phyloP scores from a whole-genome alignment of 768 basidiomycete species.

The Strobilomyces dryophilus region DNA sequence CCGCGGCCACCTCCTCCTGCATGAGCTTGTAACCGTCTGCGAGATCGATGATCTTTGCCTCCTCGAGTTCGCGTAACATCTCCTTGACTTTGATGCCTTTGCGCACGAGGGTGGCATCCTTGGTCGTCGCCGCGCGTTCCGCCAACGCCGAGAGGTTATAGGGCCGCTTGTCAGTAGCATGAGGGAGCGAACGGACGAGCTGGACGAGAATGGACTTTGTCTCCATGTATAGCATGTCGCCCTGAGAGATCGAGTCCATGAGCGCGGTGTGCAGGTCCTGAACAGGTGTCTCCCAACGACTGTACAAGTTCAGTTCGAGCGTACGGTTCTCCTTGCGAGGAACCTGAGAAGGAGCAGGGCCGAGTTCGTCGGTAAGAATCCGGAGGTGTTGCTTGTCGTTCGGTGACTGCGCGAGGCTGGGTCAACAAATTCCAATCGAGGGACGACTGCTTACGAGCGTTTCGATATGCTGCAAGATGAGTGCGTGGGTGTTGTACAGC shows the following conservation, averaged over 20 bases:
- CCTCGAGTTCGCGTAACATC: slow-evolving; percentile 95
- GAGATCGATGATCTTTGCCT: slow-evolving; percentile 79
- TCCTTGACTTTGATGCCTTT: slow-evolving; percentile 99
- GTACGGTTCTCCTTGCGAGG: slow-evolving; percentile 97
- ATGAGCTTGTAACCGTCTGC: slow-evolving; percentile 87
- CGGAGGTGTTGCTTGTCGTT: slow-evolving; percentile 98
- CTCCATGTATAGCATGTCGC: slow-evolving; percentile 99
- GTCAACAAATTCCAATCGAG: not conserved
- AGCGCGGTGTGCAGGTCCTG: slow-evolving; percentile 96
- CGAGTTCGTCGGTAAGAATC: slow-evolving; percentile 94
- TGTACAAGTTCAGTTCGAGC: slow-evolving; percentile 88
- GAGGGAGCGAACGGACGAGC: slow-evolving; percentile 90
- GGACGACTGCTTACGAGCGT: slow-evolving; percentile 60
- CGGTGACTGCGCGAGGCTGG: slow-evolving; percentile 59
- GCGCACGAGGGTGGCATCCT: slow-evolving; percentile 92
- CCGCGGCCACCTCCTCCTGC: slow-evolving; percentile 95
- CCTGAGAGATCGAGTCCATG: slow-evolving; percentile 95
- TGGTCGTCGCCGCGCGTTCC: slow-evolving; percentile 94
- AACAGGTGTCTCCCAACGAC: slow-evolving; percentile 98
- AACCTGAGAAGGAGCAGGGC: slow-evolving; percentile 89
- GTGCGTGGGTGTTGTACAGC: slow-evolving; percentile 96
- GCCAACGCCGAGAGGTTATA: slow-evolving; percentile 87
- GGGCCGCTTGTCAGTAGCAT: slow-evolving; percentile 77
- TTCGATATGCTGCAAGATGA: slow-evolving; percentile 94
- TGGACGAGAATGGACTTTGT: slow-evolving; percentile 99